Base-by-base conservation (phyloP, 139 green algal genomes). In the Chlamydomonas eustigma region DNA sequence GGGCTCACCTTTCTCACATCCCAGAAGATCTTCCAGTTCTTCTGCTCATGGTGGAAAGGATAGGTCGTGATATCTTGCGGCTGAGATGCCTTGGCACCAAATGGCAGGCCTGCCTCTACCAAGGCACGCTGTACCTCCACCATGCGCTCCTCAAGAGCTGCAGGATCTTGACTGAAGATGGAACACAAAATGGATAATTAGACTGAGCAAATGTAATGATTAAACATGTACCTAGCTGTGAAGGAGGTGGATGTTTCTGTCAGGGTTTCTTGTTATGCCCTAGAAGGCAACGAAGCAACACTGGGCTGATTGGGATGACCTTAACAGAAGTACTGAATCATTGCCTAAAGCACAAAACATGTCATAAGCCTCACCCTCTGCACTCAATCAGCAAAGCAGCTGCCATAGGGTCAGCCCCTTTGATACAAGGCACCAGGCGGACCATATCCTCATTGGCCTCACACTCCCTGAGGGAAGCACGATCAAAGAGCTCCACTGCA, bases 401-500 rank as follows among this genome's bases (percentile, higher is more conserved):
- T 0, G 93, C 93, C 77, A 88, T 91, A 39, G 83, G 79, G 83
- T 94, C 93, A 2, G 85, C 86, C 8, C 88, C 92, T 78, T 83
- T 78, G 71, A 98, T 94, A 82, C 93, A 89, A 0, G 88, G 88
- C 81, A 97, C 93, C 72, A 97, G 85, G 3, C 51, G 37, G 39
- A 77, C 73, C 87, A 98, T 93, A 25, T 85, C 81, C 63, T 96
- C 92, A 73, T 96, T 86, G 3, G 65, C 65, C 85, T 94, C 90
- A 64, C 88, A 97, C 77, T 82, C 77, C 37, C 86, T 78, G 66
- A 92, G 80, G 8, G 78, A 88, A 2, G 88, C 86, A 24, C 91
- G 84, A 86, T 98, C 94, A 85, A 98, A 98, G 64, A 98, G 87
- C 90, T 98, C 94, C 65, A 98, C 94, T 2, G 94, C 94, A 75